phyloP scores from a whole-genome alignment of 139 green algal species.

The Closterium sp. region DNA sequence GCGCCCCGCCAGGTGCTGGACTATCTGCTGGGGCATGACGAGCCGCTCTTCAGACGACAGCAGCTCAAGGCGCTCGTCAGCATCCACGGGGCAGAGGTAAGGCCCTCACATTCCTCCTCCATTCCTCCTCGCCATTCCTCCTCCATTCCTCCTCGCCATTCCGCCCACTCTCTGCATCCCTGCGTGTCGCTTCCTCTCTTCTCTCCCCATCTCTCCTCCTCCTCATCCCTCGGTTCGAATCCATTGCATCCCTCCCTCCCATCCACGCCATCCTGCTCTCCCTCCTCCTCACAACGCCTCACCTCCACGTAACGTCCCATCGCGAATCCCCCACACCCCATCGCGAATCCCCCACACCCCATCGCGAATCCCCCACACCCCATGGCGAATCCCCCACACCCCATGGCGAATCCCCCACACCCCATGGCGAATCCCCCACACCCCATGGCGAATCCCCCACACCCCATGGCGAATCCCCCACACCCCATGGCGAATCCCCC shows the following conservation, averaged over 20 bases:
- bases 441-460: no score
- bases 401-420: no score
- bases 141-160: neutral
- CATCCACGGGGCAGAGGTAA: constrained; percentile 13
- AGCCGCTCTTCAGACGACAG: constrained; percentile 8
- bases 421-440: no score
- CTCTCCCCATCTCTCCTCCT: neutral
- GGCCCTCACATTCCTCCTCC: neutral
- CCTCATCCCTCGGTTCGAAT: neutral
- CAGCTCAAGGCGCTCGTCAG: constrained; percentile 39
- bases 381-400: no score
- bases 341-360: no score
- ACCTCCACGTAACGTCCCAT: no score
- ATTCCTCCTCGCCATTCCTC: neutral
- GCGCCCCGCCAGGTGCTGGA: constrained; percentile 31
- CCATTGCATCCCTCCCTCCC: neutral
- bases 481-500: no score
- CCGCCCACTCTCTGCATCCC: neutral
- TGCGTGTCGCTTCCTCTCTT: no score
- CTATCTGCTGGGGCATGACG: constrained; percentile 29
- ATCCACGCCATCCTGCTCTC: neutral
- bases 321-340: no score
- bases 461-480: no score
- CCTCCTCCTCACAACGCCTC: no score
- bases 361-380: neutral